A percentile compares a stretch with the other conserved stretches of the same genome.
Evolutionary conservation across 805 yeast genomes (phyloP).

Genomic region (Candida patagonica): DNA sequence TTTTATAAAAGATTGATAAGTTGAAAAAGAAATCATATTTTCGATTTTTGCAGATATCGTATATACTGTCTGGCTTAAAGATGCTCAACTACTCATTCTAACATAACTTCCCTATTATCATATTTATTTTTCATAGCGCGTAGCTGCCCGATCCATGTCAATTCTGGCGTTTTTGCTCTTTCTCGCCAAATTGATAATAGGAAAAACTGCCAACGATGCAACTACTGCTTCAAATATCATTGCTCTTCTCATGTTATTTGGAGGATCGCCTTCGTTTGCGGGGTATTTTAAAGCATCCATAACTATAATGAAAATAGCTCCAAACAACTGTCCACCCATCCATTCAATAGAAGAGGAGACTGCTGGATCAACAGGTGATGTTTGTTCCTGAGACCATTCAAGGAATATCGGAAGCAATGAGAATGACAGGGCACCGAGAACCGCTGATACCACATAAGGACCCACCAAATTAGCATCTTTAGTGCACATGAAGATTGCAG

Average conservation of each 20-base stretch:
- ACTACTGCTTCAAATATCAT: conserved; percentile 27
- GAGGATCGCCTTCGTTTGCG: conserved; percentile 22
- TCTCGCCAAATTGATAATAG: conserved; percentile 16
- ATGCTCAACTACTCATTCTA: no score
- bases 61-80: no score
- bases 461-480: conserved; percentile 21
- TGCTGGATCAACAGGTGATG: conserved; percentile 27
- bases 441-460: conserved; percentile 24
- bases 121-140: no score
- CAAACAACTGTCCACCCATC: conserved; percentile 26
- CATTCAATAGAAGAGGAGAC: conserved; percentile 24
- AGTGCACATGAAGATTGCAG: conserved; percentile 25
- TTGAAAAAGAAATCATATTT: no score
- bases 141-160: conserved; percentile 4
- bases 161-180: conserved; percentile 12
- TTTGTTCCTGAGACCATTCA: conserved; percentile 27
- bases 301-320: conserved; percentile 26
- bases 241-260: conserved; percentile 26
- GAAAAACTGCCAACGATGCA: conserved; percentile 21
- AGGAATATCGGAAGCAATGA: conserved; percentile 24
- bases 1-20: no score
- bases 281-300: conserved; percentile 25
- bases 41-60: no score
- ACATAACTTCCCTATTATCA: no score
- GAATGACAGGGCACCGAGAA: conserved; percentile 26